Percentiles rank a stretch among this genome's conserved stretches.
These are phyloP conservation scores for Coffea humblotiana DNA, from an alignment of 305 asterid species.

Conservation along the genomic window DNA sequence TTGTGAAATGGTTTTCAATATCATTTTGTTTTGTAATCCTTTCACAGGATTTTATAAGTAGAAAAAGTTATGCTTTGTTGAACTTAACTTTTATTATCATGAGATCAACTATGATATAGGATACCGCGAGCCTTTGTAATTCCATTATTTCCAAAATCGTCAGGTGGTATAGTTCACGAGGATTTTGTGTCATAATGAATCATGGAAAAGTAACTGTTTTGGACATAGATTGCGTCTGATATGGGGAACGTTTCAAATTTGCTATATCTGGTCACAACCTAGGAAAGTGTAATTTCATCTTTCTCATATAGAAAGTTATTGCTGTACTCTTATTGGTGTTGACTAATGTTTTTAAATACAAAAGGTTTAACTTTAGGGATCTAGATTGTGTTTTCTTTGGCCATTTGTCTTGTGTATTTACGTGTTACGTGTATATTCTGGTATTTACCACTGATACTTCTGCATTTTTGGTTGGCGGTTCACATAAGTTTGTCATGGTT, in stretches of 20 bases:
- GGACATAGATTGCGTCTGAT: background rate
- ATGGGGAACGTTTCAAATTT: background rate
- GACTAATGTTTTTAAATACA: background rate
- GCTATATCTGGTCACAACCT: background rate
- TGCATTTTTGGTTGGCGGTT: background rate
- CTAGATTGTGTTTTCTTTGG: background rate
- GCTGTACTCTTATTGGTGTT: background rate
- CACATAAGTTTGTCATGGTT: background rate
- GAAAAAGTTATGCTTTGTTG: background rate
- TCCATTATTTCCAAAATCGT: background rate
- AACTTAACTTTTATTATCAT: background rate
- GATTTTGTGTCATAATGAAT: background rate
- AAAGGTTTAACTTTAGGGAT: background rate
- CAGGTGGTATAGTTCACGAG: background rate
- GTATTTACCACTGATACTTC: background rate
- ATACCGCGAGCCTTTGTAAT: background rate
- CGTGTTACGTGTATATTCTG: background rate
- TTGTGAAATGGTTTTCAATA: conserved; percentile 12
- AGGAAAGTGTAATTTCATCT: background rate
- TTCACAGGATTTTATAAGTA: background rate
- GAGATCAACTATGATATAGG: background rate
- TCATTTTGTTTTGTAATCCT: background rate
- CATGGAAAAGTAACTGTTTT: background rate
- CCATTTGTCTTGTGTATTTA: background rate
- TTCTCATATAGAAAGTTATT: background rate